These are phyloP conservation scores for Aspergillus fischeri DNA, from an alignment of 2,329 filamentous ascomycete species.

Conservation along the genomic window DNA sequence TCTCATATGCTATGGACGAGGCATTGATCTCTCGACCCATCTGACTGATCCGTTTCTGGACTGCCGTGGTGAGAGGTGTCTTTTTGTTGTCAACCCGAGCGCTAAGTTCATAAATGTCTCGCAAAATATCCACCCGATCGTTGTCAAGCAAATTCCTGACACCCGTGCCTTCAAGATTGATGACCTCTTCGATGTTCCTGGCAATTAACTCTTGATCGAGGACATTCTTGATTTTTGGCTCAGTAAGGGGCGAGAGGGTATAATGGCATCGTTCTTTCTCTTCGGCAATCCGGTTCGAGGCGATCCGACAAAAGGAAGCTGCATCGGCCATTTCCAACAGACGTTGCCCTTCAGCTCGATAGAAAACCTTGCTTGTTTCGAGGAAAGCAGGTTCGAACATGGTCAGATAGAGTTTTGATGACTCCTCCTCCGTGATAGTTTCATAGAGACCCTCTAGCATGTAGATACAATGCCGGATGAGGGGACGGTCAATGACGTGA, in stretches of 20 bases:
- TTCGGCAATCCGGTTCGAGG: slow-evolving; percentile 69
- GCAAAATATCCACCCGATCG: slow-evolving; percentile 71
- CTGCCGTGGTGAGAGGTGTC: slow-evolving; percentile 61
- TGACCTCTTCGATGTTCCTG: slow-evolving; percentile 72
- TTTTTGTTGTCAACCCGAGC: slow-evolving; percentile 73
- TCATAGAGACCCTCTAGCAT: slow-evolving; percentile 92
- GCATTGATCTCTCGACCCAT: slow-evolving; percentile 80
- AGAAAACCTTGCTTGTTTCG: slow-evolving; percentile 66
- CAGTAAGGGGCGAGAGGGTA: slow-evolving; percentile 69
- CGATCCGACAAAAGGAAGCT: slow-evolving; percentile 73
- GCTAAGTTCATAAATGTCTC: slow-evolving; percentile 77
- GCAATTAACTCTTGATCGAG: slow-evolving; percentile 78
- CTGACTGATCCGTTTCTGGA: slow-evolving; percentile 72
- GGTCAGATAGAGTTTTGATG: slow-evolving; percentile 76
- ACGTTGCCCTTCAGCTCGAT: slow-evolving; percentile 67
- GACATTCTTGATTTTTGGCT: slow-evolving; percentile 68
- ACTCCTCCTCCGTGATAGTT: slow-evolving; percentile 69
- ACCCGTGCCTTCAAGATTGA: slow-evolving; percentile 79
- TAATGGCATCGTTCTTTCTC: slow-evolving; percentile 79
- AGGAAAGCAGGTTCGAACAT: slow-evolving; percentile 79
- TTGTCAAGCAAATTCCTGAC: slow-evolving; percentile 89
- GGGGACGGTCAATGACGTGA: slow-evolving; percentile 76
- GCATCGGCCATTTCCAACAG: slow-evolving; percentile 76
- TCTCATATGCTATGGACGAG: slow-evolving; percentile 52
- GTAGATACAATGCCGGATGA: slow-evolving; percentile 76